These are phyloP conservation scores for Chaetomiaceae sp. DNA, from an alignment of 2,329 filamentous ascomycete genomes.

Conservation along the genomic window DNA sequence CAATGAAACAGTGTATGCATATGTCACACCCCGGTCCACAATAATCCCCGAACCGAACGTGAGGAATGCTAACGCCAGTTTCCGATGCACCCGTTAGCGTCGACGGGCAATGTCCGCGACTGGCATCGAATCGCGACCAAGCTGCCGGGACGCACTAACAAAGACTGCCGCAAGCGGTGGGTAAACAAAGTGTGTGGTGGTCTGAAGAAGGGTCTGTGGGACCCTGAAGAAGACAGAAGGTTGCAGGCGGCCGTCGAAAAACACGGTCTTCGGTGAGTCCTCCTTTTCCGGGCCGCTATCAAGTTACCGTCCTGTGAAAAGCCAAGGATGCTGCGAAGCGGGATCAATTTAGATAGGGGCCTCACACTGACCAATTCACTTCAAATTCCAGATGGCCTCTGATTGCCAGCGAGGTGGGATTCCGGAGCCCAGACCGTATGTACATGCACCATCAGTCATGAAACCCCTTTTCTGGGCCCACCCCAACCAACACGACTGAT, in stretches of 20 bases:
- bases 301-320: too few species aligned
- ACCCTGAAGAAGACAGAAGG: background rate
- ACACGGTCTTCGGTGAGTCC: background rate
- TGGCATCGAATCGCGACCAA: background rate
- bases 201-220: background rate
- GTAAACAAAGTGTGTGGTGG: background rate
- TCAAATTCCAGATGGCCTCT: background rate
- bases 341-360: too few species aligned
- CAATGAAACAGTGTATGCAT: too few species aligned
- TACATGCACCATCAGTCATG: too few species aligned
- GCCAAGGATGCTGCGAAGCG: too few species aligned
- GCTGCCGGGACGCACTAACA: background rate
- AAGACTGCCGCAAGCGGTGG: background rate
- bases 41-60: too few species aligned
- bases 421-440: background rate
- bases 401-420: background rate
- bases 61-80: too few species aligned
- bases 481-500: background rate
- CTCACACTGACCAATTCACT: too few species aligned
- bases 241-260: background rate
- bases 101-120: too few species aligned
- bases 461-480: background rate
- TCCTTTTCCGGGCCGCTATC: too few species aligned
- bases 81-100: too few species aligned
- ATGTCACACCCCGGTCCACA: too few species aligned